Percentiles rank a stretch among this genome's conserved stretches.
Conservation (phyloP, 2,329 filamentous ascomycete species). For the Chaetomium globosum region DNA sequence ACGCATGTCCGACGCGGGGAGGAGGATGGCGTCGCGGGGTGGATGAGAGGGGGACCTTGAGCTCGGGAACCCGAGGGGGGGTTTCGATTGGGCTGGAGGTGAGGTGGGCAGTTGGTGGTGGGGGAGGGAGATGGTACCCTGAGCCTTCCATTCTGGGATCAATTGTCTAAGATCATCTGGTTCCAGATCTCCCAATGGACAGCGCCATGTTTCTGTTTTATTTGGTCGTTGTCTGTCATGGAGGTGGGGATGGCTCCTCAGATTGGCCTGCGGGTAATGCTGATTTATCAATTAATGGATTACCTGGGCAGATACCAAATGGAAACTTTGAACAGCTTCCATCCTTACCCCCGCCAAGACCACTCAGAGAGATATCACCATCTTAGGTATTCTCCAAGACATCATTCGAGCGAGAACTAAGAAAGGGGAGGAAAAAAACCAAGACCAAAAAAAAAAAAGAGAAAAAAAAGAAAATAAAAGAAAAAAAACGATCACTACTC, state of each 20-base stretch:
- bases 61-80: not conserved
- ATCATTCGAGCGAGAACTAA: too few relatives aligned
- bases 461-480: not conserved
- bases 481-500: not conserved
- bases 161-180: not conserved
- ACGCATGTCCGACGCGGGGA: not conserved
- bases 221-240: not conserved
- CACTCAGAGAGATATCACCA: too few relatives aligned
- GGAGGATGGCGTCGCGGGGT: slow-evolving; percentile 1
- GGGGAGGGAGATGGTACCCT: not conserved
- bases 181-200: slow-evolving; percentile 4
- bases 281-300: too few relatives aligned
- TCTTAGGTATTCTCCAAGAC: too few relatives aligned
- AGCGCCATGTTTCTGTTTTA: not conserved
- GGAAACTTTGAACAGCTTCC: too few relatives aligned
- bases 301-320: too few relatives aligned
- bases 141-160: not conserved
- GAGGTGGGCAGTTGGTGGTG: not conserved
- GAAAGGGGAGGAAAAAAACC: too few relatives aligned
- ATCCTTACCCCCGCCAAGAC: too few relatives aligned
- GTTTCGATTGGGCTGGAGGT: not conserved
- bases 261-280: not conserved
- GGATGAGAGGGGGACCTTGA: not conserved
- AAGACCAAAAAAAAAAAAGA: too few relatives aligned
- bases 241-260: not conserved